Percentiles rank a stretch among this genome's conserved stretches.
These are phyloP conservation scores for Ophiostoma ulmi DNA, from an alignment of 2,329 filamentous ascomycete genomes.

Conservation along the genomic window DNA sequence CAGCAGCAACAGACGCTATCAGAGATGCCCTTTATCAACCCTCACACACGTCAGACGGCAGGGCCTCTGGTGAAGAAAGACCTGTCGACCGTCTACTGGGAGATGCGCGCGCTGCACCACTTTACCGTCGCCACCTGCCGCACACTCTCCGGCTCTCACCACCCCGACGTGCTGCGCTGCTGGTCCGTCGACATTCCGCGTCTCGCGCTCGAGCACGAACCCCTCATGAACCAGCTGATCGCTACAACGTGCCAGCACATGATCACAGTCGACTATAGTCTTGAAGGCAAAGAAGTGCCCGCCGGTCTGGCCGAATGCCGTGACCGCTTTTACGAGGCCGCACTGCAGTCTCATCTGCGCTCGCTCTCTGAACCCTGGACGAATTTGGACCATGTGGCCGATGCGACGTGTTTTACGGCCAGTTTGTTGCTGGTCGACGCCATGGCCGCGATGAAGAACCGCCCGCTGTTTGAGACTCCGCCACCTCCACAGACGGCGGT, in stretches of 20 bases:
- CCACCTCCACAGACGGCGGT: not conserved
- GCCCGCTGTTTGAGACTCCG: not conserved
- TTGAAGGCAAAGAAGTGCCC: conserved; percentile 17
- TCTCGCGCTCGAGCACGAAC: conserved; percentile 29
- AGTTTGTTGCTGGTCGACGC: not conserved
- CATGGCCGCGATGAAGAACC: not conserved
- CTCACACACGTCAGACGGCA: not conserved
- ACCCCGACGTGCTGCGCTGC: conserved; percentile 23
- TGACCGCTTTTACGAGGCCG: conserved; percentile 1
- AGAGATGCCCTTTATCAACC: not conserved
- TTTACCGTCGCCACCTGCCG: conserved; percentile 27
- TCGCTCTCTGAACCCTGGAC: not conserved
- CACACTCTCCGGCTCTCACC: conserved; percentile 28
- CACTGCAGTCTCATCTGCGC: not conserved
- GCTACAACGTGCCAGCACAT: conserved; percentile 28
- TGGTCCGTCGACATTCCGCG: conserved; percentile 29
- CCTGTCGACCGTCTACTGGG: conserved; percentile 26
- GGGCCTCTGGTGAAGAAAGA: not conserved
- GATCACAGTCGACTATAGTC: conserved; percentile 22
- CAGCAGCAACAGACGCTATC: not conserved
- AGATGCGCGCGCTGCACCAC: conserved; percentile 30
- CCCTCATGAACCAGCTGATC: conserved; percentile 30
- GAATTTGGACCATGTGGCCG: not conserved
- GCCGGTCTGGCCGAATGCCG: not conserved
- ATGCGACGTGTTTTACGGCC: not conserved